phyloP scores from a whole-genome alignment of 495 filamentous ascomycete species.

The Chaetomium cochliodes region DNA sequence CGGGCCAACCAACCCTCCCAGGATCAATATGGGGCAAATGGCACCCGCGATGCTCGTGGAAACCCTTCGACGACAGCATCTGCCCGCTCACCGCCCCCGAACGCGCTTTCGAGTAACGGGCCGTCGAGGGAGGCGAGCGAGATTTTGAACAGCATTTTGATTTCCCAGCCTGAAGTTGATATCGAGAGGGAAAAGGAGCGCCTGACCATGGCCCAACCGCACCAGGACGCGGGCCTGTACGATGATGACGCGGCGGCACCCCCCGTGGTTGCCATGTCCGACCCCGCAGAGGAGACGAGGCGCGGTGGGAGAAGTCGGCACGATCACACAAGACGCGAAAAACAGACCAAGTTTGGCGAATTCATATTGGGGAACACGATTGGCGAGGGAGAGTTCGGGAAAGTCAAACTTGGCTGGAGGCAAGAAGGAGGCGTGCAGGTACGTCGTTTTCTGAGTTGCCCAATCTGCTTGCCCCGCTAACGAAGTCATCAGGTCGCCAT shows the following conservation, averaged over 20 bases:
- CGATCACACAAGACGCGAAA: constrained; percentile 65
- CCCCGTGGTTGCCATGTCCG: constrained; percentile 51
- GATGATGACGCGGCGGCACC: constrained; percentile 56
- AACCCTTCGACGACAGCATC: constrained; percentile 41
- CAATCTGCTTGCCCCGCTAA: not conserved
- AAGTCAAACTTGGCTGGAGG: constrained; percentile 99
- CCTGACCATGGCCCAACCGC: constrained; percentile 59
- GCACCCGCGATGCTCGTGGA: constrained; percentile 51
- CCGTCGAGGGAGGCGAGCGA: constrained; percentile 64
- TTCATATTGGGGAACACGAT: constrained; percentile 97
- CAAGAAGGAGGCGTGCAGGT: constrained; percentile 82
- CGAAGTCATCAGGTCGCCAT: constrained; percentile 73
- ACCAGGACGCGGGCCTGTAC: constrained; percentile 38
- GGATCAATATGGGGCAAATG: constrained; percentile 42
- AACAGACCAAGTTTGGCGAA: constrained; percentile 87
- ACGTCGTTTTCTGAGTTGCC: constrained; percentile 24
- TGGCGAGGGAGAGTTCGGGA: constrained; percentile 97
- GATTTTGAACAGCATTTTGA: constrained; percentile 73
- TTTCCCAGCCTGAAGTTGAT: constrained; percentile 78
- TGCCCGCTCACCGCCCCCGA: constrained; percentile 42
- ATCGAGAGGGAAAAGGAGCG: constrained; percentile 74
- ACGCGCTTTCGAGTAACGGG: constrained; percentile 40
- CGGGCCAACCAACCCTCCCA: constrained; percentile 45
- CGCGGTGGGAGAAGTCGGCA: constrained; percentile 69
- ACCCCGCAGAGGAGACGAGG: constrained; percentile 60